Evolutionary conservation across 164 flowering plant genomes (phyloP), one percentile per base, ranked within the genome.

Genomic region (Stephania japonica): DNA sequence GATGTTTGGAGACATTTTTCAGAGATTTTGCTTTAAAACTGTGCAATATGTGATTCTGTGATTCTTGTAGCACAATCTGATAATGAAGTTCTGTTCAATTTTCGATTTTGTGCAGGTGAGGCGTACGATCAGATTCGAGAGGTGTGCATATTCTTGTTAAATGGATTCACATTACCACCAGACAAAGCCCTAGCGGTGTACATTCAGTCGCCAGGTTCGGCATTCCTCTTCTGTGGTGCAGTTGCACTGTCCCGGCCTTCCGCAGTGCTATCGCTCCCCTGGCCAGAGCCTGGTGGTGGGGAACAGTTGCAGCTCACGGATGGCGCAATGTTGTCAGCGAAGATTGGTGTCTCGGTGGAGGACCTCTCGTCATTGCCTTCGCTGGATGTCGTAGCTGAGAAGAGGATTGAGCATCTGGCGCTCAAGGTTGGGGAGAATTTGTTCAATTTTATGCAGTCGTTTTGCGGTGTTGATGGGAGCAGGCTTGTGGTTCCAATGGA

Each of bases 361-460:
- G 95, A 96, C 74, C 65, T 91, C 42, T 83, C 88, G 9, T 56
- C 93, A 12, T 78, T 96, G 19, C 88, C 97, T 2, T 86, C 97
- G 14, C 85, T 93, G 10, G 98, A 91, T 50, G 94, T 85, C 19
- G 78, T 83, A 0, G 92, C 92, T 0, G 90, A 84, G 84, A 75
- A 80, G 81, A 83, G 79, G 64, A 86, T 93, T 26, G 98, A 96
- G 77, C 84, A 86, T 26, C 53, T 92, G 82, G 99, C 99, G 1
- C 71, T 96, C 80, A 93, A 85, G 76, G 99, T 96, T 0, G 99
- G 99, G 44, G 98, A 96, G 86, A 96, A 93, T 72, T 78, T 96
- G 70, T 96, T 96, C 77, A 96, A 96, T 74, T 96, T 91, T 75
- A 96, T 96, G 99, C 99, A 96, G 85, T 90, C 97, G 8, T 96